Evolutionary conservation across 495 filamentous ascomycete species (phyloP), one percentile per base, ranked within the genome.

Genomic region (Xylaria sp.): DNA sequence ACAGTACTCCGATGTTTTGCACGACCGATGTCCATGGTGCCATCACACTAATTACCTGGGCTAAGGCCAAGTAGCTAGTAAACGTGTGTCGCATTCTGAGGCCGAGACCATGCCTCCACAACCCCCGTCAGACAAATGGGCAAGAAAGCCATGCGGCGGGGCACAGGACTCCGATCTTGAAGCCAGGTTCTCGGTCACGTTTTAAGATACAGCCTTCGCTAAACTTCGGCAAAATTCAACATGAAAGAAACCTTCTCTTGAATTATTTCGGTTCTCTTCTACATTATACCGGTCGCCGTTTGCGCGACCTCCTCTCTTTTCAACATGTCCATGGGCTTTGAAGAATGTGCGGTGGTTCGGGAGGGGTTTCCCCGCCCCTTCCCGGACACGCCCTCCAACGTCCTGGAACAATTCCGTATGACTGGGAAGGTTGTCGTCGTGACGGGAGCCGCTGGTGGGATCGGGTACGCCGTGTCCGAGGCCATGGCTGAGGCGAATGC

Each of bases 301-400:
- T 58, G 9, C 17, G 0, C 17, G 31, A n/a, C 19, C 15, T n/a
- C 29, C 35, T 31, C 6, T 6, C 46, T 58, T 61, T 33, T 71
- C 76, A 82, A 77, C 12, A 87, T 87, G 85, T 87, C 85, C 69
- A 86, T 87, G 85, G 74, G 72, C 58, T 71, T 80, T 26, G 68
- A 79, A 24, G 84, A 87, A 53, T 78, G 79, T 55, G 76, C 64
- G 2, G 64, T 53, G 12, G 61, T 58, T 33, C 78, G 85, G 24
- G 73, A 80, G 9, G 83, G 84, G 11, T 82, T 82, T 65, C 85
- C 84, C 0, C 17, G 83, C 80, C 62, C 80, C 80, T 41, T 83
- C 83, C 73, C 73, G 17, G 68, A 75, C 19, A 73, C 68, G 3
- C 58, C 71, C 5, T 1, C 31, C 31, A 68, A 73, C 33, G 73